phyloP scores from a whole-genome alignment of 2,329 filamentous ascomycete genomes.

The Talaromyces sp. region DNA sequence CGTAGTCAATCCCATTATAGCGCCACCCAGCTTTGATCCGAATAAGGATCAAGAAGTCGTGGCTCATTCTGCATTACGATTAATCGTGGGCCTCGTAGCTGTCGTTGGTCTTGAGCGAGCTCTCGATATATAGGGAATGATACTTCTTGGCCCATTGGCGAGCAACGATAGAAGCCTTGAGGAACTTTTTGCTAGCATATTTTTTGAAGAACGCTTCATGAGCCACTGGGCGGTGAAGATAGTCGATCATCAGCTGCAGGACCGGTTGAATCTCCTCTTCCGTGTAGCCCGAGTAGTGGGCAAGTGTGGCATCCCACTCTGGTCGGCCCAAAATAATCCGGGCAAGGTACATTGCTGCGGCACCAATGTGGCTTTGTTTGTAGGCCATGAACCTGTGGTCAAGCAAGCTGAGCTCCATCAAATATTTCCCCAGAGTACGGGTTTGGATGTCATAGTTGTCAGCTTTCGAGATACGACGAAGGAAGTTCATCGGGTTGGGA shows the following conservation, averaged over 20 bases:
- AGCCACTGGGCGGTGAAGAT: slow-evolving; percentile 79
- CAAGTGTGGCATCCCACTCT: slow-evolving; percentile 82
- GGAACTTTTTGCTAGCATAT: slow-evolving; percentile 98
- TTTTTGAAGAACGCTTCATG: slow-evolving; percentile 99
- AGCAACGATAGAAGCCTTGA: slow-evolving; percentile 91
- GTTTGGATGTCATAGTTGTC: slow-evolving; percentile 99
- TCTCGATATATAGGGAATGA: slow-evolving; percentile 33
- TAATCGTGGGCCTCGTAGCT: slow-evolving; percentile 18
- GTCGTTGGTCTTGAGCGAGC: slow-evolving; percentile 20
- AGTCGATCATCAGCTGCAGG: slow-evolving; percentile 92
- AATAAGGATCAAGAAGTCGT: slow-evolving; percentile 11
- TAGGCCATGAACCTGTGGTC: slow-evolving; percentile 92
- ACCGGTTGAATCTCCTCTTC: slow-evolving; percentile 92
- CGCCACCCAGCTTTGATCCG: slow-evolving; percentile 8
- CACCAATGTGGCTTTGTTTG: slow-evolving; percentile 83
- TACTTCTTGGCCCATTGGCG: slow-evolving; percentile 92
- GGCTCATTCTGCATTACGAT: slow-evolving; percentile 6
- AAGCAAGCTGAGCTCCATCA: slow-evolving; percentile 93
- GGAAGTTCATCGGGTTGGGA: slow-evolving; percentile 99
- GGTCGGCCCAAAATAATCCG: slow-evolving; percentile 86
- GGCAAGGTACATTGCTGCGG: slow-evolving; percentile 90
- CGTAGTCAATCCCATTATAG: slow-evolving; percentile 9
- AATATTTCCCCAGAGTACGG: slow-evolving; percentile 92
- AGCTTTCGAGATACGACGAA: slow-evolving; percentile 96
- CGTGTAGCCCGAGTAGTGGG: slow-evolving; percentile 87